A percentile compares a stretch with the other conserved stretches of the same genome.
phyloP scores from a whole-genome alignment of 2,329 filamentous ascomycete species.

The Ceratocystis variospora region DNA sequence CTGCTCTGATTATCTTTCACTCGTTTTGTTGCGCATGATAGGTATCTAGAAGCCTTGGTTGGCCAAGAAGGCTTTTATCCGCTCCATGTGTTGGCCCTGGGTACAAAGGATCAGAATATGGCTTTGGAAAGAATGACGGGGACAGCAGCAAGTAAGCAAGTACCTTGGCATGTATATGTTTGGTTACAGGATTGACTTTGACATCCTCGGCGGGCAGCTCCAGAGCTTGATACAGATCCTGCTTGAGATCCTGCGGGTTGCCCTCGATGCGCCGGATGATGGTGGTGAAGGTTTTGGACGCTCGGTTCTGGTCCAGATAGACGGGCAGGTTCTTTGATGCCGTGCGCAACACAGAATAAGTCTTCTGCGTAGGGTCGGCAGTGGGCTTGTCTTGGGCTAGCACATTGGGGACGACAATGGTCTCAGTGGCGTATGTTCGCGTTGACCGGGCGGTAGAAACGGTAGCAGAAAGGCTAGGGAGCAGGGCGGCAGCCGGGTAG shows the following conservation, averaged over 20 bases:
- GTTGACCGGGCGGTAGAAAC: slow-evolving; percentile 9
- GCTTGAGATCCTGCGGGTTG: slow-evolving; percentile 46
- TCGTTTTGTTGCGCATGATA: background rate
- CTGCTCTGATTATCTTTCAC: background rate
- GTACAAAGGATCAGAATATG: background rate
- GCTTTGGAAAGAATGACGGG: background rate
- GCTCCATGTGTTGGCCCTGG: slow-evolving; percentile 13
- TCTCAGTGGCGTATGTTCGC: slow-evolving; percentile 20
- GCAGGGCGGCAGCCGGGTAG: slow-evolving; percentile 8
- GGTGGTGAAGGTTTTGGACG: slow-evolving; percentile 59
- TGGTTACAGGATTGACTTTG: slow-evolving; percentile 45
- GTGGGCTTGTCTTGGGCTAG: slow-evolving; percentile 18
- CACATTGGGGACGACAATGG: slow-evolving; percentile 17
- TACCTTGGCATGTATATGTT: slow-evolving; percentile 64
- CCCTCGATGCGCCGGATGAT: slow-evolving; percentile 68
- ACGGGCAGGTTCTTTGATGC: slow-evolving; percentile 57
- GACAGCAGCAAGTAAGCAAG: slow-evolving; percentile 10
- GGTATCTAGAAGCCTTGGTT: slow-evolving; percentile 27
- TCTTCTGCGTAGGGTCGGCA: slow-evolving; percentile 28
- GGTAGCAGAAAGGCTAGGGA: slow-evolving; percentile 9
- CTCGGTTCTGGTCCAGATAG: slow-evolving; percentile 61
- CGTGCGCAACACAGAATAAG: slow-evolving; percentile 63
- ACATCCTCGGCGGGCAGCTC: slow-evolving; percentile 42
- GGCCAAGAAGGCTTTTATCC: slow-evolving; percentile 25
- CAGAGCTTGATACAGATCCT: slow-evolving; percentile 48